These are phyloP conservation scores for Suillus luteus DNA, from an alignment of 768 basidiomycete species.

Conservation along the genomic window DNA sequence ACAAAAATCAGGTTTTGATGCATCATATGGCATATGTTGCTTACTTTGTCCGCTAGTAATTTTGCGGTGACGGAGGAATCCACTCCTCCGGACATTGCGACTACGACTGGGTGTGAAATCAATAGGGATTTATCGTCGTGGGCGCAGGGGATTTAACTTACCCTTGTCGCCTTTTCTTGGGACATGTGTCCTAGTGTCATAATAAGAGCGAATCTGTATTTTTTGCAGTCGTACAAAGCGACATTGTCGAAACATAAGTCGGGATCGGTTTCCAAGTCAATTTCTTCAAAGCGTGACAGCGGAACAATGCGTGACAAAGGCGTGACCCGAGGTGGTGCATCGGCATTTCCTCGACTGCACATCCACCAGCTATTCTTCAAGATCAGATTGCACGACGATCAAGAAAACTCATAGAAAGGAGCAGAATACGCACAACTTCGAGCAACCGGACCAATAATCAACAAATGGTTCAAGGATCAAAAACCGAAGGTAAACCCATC, in stretches of 20 bases:
- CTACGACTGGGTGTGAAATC: conserved; percentile 56
- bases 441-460: too few relatives aligned
- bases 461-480: conserved; percentile 44
- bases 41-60: conserved; percentile 67
- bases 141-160: neutral
- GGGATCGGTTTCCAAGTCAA: neutral
- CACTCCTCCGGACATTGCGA: conserved; percentile 95
- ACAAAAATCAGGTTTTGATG: conserved; percentile 1
- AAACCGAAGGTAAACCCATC: conserved; percentile 35
- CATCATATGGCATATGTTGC: conserved; percentile 11
- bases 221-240: conserved; percentile 9
- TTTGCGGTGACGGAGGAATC: conserved; percentile 91
- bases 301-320: conserved; percentile 1
- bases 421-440: neutral
- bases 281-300: conserved; percentile 3
- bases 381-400: conserved; percentile 2
- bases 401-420: neutral
- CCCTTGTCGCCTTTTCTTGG: conserved; percentile 35
- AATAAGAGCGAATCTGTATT: conserved; percentile 14
- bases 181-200: conserved; percentile 17
- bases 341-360: neutral
- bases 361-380: neutral
- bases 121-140: neutral
- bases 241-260: conserved; percentile 18
- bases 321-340: conserved; percentile 7